These are phyloP conservation scores for Suhomyces coccinellae DNA, from an alignment of 1,139 yeast species.

Conservation along the genomic window DNA sequence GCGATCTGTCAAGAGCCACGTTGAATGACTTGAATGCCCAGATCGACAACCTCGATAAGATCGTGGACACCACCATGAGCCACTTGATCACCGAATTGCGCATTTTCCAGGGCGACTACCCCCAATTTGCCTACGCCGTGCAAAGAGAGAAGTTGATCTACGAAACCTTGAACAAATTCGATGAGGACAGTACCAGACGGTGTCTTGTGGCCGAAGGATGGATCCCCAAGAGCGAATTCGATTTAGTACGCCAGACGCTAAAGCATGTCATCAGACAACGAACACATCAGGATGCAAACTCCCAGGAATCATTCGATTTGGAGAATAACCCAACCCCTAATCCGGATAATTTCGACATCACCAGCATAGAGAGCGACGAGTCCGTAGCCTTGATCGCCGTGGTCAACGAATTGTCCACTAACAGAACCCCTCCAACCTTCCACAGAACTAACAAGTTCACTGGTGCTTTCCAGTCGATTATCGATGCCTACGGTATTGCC, in stretches of 20 bases:
- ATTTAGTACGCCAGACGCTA: constrained; percentile 26
- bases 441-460: constrained; percentile 93
- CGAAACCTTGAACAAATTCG: constrained; percentile 75
- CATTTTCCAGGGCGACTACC: constrained; percentile 57
- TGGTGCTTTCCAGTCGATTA: constrained; percentile 84
- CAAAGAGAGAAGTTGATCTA: constrained; percentile 75
- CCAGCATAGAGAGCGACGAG: constrained; percentile 28
- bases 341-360: constrained; percentile 29
- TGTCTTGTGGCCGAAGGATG: constrained; percentile 98
- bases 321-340: constrained; percentile 11
- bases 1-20: constrained; percentile 48
- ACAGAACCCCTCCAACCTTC: constrained; percentile 88
- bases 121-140: constrained; percentile 44
- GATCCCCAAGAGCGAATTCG: constrained; percentile 57
- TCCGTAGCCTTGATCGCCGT: constrained; percentile 48
- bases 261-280: constrained; percentile 28
- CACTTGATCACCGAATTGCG: constrained; percentile 74
- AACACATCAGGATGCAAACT: constrained; percentile 12
- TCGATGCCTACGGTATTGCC: constrained; percentile 94
- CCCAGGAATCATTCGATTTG: constrained; percentile 27
- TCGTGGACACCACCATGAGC: constrained; percentile 67
- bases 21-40: constrained; percentile 60
- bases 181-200: constrained; percentile 80
- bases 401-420: constrained; percentile 77
- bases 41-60: constrained; percentile 48